A percentile compares a stretch with the other conserved stretches of the same genome.
Evolutionary conservation across 345 rosid species (phyloP).

Genomic region (thale cress (Arabidopsis thaliana)): TAIR10.1 NC_003070.9:24400001-24400500

Average conservation of each 20-base stretch:
- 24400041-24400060: conserved; percentile 13
- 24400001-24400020: conserved; percentile 11
- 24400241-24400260: conserved; percentile 66
- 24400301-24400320: conserved; percentile 61
- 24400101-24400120: not conserved
- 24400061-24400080: conserved; percentile 2
- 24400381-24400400: conserved; percentile 93
- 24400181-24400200: conserved; percentile 65
- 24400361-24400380: conserved; percentile 81
- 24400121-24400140: conserved; percentile 6
- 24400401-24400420: conserved; percentile 77
- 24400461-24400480: conserved; percentile 68
- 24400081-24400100: conserved; percentile 31
- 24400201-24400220: conserved; percentile 71
- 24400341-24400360: conserved; percentile 73
- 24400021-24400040: conserved; percentile 8
- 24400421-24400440: conserved; percentile 66
- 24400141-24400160: conserved; percentile 55
- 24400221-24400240: conserved; percentile 79
- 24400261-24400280: conserved; percentile 64
- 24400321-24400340: conserved; percentile 70
- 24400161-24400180: conserved; percentile 70
- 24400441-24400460: conserved; percentile 61
- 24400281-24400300: conserved; percentile 77
- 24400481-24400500: conserved; percentile 60